These are phyloP conservation scores for Primulina eburnea DNA, from an alignment of 257 asterid species.

Conservation along the genomic window DNA sequence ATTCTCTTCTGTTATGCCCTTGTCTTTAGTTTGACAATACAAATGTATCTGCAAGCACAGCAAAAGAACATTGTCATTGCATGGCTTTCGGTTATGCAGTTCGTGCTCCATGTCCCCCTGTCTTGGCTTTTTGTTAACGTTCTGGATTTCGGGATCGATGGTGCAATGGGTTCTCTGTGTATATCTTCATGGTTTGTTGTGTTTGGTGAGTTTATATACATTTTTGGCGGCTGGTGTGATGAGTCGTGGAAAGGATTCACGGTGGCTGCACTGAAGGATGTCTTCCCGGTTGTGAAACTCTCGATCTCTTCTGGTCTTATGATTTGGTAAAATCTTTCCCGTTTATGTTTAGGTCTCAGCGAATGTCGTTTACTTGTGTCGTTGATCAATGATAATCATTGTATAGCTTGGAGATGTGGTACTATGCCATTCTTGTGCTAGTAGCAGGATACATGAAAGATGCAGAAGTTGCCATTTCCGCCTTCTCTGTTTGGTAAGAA, in stretches of 20 bases:
- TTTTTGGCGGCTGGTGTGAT: conserved; percentile 88
- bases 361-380: neutral
- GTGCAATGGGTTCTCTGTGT: conserved; percentile 75
- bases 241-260: conserved; percentile 78
- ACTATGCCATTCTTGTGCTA: conserved; percentile 73
- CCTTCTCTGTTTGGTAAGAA: conserved; percentile 80
- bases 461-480: conserved; percentile 79
- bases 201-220: conserved; percentile 60
- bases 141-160: conserved; percentile 56
- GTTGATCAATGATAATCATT: neutral
- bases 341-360: neutral
- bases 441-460: conserved; percentile 86
- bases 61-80: conserved; percentile 76
- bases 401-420: conserved; percentile 82
- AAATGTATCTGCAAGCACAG: conserved; percentile 91
- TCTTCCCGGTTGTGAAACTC: conserved; percentile 78
- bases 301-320: conserved; percentile 79
- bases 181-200: conserved; percentile 64
- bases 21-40: conserved; percentile 73
- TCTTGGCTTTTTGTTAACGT: conserved; percentile 60
- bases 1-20: conserved; percentile 63
- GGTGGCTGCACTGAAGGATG: conserved; percentile 59
- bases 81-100: conserved; percentile 51
- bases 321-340: conserved; percentile 58
- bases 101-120: conserved; percentile 63